A percentile compares a stretch with the other conserved stretches of the same genome.
Conservation (phyloP, 331 rosid genomes). For the Pyracantha coccinea region DNA sequence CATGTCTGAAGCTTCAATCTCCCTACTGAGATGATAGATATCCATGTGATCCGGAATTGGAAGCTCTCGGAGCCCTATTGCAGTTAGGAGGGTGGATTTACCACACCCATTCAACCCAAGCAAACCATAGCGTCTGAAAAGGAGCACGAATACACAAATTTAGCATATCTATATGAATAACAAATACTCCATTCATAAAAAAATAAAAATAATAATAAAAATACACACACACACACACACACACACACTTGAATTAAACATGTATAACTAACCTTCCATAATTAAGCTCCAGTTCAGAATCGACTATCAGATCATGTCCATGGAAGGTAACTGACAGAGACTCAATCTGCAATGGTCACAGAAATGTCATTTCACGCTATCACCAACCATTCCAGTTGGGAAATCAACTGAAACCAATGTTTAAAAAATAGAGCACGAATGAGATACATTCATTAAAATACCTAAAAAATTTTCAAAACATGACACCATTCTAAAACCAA, state of each 20-base stretch:
- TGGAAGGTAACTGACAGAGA: conserved; percentile 93
- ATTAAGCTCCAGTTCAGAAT: conserved; percentile 89
- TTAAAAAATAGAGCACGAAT: not conserved
- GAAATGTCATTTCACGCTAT: not conserved
- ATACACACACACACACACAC: too few species aligned
- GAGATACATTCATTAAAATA: not conserved
- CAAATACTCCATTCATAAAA: not conserved
- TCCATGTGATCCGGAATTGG: conserved; percentile 99
- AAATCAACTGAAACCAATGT: not conserved
- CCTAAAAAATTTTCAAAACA: not conserved
- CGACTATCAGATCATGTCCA: conserved; percentile 95
- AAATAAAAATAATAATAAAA: too few species aligned
- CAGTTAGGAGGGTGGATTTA: conserved; percentile 83
- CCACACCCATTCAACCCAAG: conserved; percentile 99
- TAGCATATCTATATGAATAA: not conserved
- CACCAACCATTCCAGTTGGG: not conserved
- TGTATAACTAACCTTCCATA: conserved; percentile 74
- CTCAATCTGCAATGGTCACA: conserved; percentile 59
- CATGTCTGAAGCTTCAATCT: conserved; percentile 98
- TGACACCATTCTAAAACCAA: not conserved
- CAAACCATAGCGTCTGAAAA: conserved; percentile 85
- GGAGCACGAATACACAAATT: not conserved
- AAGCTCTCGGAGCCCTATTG: conserved; percentile 86
- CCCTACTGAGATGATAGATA: conserved; percentile 81
- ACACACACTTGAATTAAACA: not conserved